Evolutionary conservation across 2,329 filamentous ascomycete species (phyloP), one percentile per base, ranked within the genome.

Genomic region (Cladorrhinum sp.): DNA sequence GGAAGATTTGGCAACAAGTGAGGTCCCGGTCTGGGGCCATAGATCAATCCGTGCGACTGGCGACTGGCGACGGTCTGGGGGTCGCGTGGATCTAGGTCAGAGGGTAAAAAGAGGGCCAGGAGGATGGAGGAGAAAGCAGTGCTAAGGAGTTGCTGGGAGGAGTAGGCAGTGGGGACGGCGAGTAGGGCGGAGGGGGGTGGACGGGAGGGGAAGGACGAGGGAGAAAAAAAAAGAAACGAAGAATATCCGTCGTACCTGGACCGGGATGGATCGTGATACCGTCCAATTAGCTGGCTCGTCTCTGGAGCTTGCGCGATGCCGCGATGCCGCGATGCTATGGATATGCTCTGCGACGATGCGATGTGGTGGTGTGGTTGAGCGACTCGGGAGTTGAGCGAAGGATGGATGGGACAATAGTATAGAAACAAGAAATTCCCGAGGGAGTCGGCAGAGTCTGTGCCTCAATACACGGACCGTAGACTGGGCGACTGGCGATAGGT

Each of bases 1-100:
- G 55, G 50, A 59, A 62, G 48, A 62, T 59, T 59, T 55, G 53
- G 36, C 24, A 50, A 50, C 28, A 51, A 55, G 49, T 52, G 49
- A 59, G 57, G 56, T 39, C 24, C 49, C 57, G 54, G 62, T 55
- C 21, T 58, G 57, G 57, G 51, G 42, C 57, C 59, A 57, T 46
- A 46, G 42, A 46, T 59, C 62, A 59, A 61, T 59, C 51, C 48
- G 53, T 42, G 42, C 56, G 59, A 62, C 60, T 57, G 54, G 39
- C 36, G 53, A 48, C 53, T 42, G 52, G 52, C 28, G 53, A 54
- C 49, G 61, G 54, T 49, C 58, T 57, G 26, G 54, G n/a, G 61
- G 59, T 57, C 57, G 50, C 58, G 61, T 63, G 60, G 57, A 59
- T 56, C 49, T 57, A 39, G 58, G 21, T 26, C 24, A 46, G 53